phyloP scores from a whole-genome alignment of 2,329 filamentous ascomycete species.

The Cyanodermella asteris region DNA sequence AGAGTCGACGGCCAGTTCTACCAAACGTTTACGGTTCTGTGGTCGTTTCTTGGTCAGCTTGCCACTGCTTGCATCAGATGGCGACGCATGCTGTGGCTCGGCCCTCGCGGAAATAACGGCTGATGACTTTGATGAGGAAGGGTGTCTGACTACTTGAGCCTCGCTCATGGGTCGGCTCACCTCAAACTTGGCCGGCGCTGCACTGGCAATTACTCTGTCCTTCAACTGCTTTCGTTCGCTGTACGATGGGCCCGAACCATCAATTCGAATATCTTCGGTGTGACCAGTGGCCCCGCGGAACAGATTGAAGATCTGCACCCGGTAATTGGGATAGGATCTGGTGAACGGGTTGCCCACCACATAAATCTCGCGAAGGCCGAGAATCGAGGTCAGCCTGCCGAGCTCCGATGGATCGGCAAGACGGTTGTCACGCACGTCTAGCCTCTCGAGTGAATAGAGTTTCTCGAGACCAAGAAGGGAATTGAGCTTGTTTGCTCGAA shows the following conservation, averaged over 20 bases:
- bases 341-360: slow-evolving; percentile 82
- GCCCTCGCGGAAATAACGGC: too few species aligned
- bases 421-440: slow-evolving; percentile 80
- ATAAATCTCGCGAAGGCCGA: slow-evolving; percentile 81
- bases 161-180: too few species aligned
- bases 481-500: slow-evolving; percentile 67
- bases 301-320: slow-evolving; percentile 83
- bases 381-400: slow-evolving; percentile 70
- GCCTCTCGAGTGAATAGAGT: slow-evolving; percentile 64
- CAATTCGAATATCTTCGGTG: slow-evolving; percentile 74
- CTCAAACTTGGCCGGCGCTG: slow-evolving; percentile 60
- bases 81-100: too few species aligned
- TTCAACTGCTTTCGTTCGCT: slow-evolving; percentile 66
- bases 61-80: too few species aligned
- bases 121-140: too few species aligned
- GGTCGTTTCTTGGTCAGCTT: too few species aligned
- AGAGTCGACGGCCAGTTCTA: too few species aligned
- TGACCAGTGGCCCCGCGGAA: slow-evolving; percentile 82
- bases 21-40: too few species aligned
- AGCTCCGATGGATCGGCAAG: slow-evolving; percentile 81
- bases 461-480: slow-evolving; percentile 82
- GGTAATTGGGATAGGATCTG: slow-evolving; percentile 64
- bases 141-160: too few species aligned
- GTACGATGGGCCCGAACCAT: slow-evolving; percentile 63
- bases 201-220: slow-evolving; percentile 56